These are phyloP conservation scores for Pholiota microspora DNA, from an alignment of 768 basidiomycete genomes.

Conservation along the genomic window DNA sequence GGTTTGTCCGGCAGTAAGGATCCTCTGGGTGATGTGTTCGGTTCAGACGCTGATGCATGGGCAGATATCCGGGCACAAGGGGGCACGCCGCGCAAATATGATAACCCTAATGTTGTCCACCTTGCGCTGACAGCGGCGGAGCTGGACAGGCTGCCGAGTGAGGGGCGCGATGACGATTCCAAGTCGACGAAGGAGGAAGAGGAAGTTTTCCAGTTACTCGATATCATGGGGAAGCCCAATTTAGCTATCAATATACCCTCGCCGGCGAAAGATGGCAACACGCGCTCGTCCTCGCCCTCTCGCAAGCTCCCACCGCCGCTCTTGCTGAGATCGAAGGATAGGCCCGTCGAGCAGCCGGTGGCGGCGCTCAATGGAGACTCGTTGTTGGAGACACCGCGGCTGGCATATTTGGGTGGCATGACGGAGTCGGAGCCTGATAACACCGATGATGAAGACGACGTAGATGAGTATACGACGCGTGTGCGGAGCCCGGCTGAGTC, in stretches of 20 bases:
- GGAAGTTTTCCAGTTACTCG: constrained; percentile 37
- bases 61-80: constrained; percentile 44
- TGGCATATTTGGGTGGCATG: constrained; percentile 47
- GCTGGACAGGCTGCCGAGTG: constrained; percentile 25
- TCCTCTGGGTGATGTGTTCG: constrained; percentile 61
- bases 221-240: constrained; percentile 33
- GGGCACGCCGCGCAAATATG: constrained; percentile 22
- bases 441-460: constrained; percentile 39
- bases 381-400: constrained; percentile 29
- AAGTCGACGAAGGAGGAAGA: constrained; percentile 36
- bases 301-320: constrained; percentile 60
- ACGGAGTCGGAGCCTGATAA: constrained; percentile 14
- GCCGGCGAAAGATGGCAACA: constrained; percentile 24
- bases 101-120: constrained; percentile 48
- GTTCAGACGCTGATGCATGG: constrained; percentile 66
- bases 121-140: constrained; percentile 50
- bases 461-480: constrained; percentile 31
- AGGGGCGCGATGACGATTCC: constrained; percentile 24
- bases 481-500: constrained; percentile 35
- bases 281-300: constrained; percentile 31
- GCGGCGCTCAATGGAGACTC: constrained; percentile 3
- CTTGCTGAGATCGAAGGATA: constrained; percentile 41
- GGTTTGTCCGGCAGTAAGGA: constrained; percentile 34
- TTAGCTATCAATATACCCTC: constrained; percentile 39
- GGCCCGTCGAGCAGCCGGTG: neutral